Conservation (phyloP, 2,329 filamentous ascomycete species). For the Pestalotiopsis sp. region DNA sequence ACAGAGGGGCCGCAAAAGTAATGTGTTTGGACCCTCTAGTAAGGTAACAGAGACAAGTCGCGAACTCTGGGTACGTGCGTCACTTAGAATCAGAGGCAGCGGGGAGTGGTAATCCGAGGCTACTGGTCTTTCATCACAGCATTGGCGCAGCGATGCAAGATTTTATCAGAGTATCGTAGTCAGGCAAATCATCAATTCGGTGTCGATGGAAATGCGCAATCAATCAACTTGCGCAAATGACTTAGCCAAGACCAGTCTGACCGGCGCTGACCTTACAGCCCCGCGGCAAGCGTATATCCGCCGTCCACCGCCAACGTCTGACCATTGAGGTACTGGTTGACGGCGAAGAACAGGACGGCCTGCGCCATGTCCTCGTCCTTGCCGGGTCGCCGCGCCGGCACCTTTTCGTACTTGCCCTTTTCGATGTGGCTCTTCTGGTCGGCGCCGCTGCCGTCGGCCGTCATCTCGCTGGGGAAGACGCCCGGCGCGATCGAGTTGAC, state of each 20-base stretch:
- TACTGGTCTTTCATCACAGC: too few species aligned
- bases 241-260: background rate
- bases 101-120: too few species aligned
- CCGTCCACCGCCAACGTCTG: conserved; percentile 48
- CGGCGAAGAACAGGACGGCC: conserved; percentile 59
- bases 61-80: too few species aligned
- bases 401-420: conserved; percentile 59
- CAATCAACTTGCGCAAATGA: background rate
- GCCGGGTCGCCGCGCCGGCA: conserved; percentile 70
- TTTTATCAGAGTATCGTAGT: background rate
- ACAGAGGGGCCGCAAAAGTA: too few species aligned
- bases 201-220: background rate
- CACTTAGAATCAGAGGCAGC: too few species aligned
- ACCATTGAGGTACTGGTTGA: conserved; percentile 48
- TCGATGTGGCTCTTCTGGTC: conserved; percentile 62
- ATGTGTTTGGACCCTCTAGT: too few species aligned
- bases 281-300: conserved; percentile 44
- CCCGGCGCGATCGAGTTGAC: conserved; percentile 76
- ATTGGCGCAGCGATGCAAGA: background rate
- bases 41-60: too few species aligned
- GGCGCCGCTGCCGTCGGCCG: conserved; percentile 49
- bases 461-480: conserved; percentile 74
- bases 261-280: conserved; percentile 26
- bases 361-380: conserved; percentile 72
- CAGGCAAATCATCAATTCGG: background rate